Evolutionary conservation across 148 eudicot species (phyloP).

Genomic region (Diospyros kaki): DNA sequence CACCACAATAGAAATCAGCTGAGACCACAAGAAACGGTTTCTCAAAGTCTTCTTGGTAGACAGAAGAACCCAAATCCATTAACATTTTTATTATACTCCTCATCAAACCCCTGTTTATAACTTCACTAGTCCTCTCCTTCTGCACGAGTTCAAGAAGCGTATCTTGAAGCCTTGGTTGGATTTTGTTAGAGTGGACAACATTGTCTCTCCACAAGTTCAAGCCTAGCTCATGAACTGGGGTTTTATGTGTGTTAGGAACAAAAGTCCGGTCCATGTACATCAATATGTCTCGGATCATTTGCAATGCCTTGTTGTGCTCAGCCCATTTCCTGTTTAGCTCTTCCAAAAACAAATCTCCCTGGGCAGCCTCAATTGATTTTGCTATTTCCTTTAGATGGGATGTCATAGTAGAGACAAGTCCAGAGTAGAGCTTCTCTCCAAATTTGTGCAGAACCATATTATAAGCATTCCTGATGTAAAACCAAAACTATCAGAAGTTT

Average conservation of each 20-base stretch:
- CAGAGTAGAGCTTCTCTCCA: slow-evolving; percentile 69
- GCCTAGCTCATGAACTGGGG: slow-evolving; percentile 67
- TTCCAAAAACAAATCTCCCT: slow-evolving; percentile 64
- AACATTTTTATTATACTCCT: slow-evolving; percentile 56
- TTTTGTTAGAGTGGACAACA: slow-evolving; percentile 48
- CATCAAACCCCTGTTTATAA: slow-evolving; percentile 57
- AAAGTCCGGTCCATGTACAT: slow-evolving; percentile 84
- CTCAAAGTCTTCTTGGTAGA: slow-evolving; percentile 69
- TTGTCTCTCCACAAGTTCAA: slow-evolving; percentile 72
- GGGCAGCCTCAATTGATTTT: slow-evolving; percentile 54
- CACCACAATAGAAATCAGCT: slow-evolving; percentile 53
- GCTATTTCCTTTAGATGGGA: slow-evolving; percentile 56
- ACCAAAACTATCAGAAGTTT: neutral
- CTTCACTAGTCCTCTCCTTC: slow-evolving; percentile 59
- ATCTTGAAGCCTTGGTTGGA: slow-evolving; percentile 41
- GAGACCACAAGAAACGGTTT: slow-evolving; percentile 59
- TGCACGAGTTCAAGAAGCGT: slow-evolving; percentile 51
- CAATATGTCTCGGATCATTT: slow-evolving; percentile 71
- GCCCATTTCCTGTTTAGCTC: slow-evolving; percentile 70
- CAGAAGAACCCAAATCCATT: slow-evolving; percentile 52
- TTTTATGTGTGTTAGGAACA: slow-evolving; percentile 54
- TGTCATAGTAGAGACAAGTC: slow-evolving; percentile 67
- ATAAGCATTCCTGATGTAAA: slow-evolving; percentile 61
- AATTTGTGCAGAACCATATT: slow-evolving; percentile 82
- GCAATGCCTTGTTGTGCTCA: slow-evolving; percentile 72